Percentiles rank a stretch among this genome's conserved stretches.
Conservation (phyloP, 2,329 filamentous ascomycete species). For the Moelleriella libera region DNA sequence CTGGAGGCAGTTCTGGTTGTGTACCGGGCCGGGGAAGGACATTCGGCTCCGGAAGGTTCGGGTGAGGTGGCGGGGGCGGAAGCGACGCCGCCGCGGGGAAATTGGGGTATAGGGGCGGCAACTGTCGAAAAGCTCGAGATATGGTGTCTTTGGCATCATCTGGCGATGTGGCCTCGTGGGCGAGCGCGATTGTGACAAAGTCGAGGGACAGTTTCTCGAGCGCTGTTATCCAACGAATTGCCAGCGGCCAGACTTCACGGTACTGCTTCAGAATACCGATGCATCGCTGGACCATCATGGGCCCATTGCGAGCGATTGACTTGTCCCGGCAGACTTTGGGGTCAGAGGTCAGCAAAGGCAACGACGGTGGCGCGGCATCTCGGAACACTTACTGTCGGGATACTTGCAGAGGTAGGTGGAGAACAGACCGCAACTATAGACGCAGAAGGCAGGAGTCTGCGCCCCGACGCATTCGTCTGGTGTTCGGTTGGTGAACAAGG, state of each 20-base stretch:
- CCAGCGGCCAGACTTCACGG: conserved; percentile 36
- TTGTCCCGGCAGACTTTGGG: conserved; percentile 25
- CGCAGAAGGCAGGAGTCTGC: conserved; percentile 40
- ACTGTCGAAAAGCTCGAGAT: conserved; percentile 10
- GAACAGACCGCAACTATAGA: conserved; percentile 40
- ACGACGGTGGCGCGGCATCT: not conserved
- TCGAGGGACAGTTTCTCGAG: conserved; percentile 32
- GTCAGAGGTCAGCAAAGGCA: not conserved
- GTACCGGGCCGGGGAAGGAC: conserved; percentile 8
- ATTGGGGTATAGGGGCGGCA: conserved; percentile 4
- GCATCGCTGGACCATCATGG: conserved; percentile 30
- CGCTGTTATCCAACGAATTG: conserved; percentile 36
- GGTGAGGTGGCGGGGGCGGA: conserved; percentile 2
- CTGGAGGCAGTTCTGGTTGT: conserved; percentile 8
- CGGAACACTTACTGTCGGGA: conserved; percentile 24
- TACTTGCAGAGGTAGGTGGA: conserved; percentile 38
- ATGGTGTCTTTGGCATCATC: conserved; percentile 28
- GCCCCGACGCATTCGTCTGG: conserved; percentile 35
- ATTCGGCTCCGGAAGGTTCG: conserved; percentile 6
- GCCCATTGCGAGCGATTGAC: conserved; percentile 23
- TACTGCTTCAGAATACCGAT: conserved; percentile 32
- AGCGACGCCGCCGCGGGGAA: not conserved
- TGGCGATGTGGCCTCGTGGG: conserved; percentile 33
- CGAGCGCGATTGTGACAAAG: conserved; percentile 22
- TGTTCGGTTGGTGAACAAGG: conserved; percentile 31